Evolutionary conservation across 2,329 filamentous ascomycete genomes (phyloP), one percentile per base, ranked within the genome.

Genomic region (Diaporthe humulicola): DNA sequence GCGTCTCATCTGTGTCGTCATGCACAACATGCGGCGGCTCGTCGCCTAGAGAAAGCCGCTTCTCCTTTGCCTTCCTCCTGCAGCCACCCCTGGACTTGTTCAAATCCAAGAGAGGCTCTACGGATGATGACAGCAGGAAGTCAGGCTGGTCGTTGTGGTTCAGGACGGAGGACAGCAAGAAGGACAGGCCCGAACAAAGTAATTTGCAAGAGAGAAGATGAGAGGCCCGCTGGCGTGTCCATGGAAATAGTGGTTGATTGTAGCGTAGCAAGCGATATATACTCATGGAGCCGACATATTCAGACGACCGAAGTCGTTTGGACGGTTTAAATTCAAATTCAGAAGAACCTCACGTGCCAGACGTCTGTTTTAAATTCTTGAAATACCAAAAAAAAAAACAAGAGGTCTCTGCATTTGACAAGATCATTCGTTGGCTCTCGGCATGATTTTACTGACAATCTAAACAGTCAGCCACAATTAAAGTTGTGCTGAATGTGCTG

Each of bases 131-230:
- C 45, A 52, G 61, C 22, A 67, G 64, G 64, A 67, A 67, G 64
- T 67, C 64, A 28, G 73, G 60, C 25, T 75, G 73, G 73, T 75
- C 73, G 15, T 12, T 38, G 50, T 75, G 70, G 73, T 75, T 75
- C 36, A 75, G 54, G n/a, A 22, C 71, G 22, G 70, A 75, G 15
- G 73, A 75, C 3, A 7, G 67, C 19, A 45, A 52, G 36, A 74
- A 66, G 12, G 73, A 19, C 17, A 71, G 40, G 45, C 6, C 28
- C 22, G 38, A 42, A 17, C 42, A 36, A 25, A 50, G 40, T 36
- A 60, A 57, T 33, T 42, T 66, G 67, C 30, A 57, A n/a, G 40
- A 42, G 28, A 74, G 61, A 22, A 52, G 30, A 67, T 67, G 30
- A 67, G 45, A 67, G 64, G 42, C 45, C 14, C 64, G 64, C 64